Percentiles rank a stretch among this genome's conserved stretches.
These are phyloP conservation scores for Trifolium pratense DNA, from an alignment of 306 rosid genomes.

Conservation along the genomic window DNA sequence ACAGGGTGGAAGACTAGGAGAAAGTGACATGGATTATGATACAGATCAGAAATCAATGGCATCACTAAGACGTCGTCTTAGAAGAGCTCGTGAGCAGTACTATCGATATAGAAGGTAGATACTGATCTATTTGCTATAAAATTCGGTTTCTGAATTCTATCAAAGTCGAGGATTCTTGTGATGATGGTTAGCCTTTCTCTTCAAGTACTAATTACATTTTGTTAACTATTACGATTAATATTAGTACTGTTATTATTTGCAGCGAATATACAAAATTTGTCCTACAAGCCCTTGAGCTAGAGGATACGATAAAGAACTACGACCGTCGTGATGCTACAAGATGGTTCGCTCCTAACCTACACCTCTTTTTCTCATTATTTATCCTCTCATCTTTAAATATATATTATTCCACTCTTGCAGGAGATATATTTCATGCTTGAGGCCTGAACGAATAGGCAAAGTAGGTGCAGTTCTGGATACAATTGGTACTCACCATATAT, in stretches of 20 bases:
- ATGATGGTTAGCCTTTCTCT: conserved; percentile 7
- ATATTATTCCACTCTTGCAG: conserved; percentile 61
- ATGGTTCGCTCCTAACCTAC: conserved; percentile 65
- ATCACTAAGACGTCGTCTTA: conserved; percentile 85
- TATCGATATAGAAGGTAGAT: conserved; percentile 86
- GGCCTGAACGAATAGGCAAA: conserved; percentile 75
- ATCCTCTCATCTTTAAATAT: conserved; percentile 10
- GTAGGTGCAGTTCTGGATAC: conserved; percentile 72
- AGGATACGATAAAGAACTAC: conserved; percentile 80
- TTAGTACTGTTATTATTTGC: conserved; percentile 45
- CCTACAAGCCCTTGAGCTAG: conserved; percentile 85
- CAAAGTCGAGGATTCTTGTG: background rate
- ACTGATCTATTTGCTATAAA: conserved; percentile 10
- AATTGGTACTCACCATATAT: conserved; percentile 61
- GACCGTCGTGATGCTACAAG: conserved; percentile 69
- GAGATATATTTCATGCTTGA: conserved; percentile 83
- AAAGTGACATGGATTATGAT: conserved; percentile 95
- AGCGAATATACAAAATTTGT: conserved; percentile 88
- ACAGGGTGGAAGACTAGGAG: conserved; percentile 92
- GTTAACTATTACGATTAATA: conserved; percentile 14
- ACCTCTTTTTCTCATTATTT: conserved; percentile 14
- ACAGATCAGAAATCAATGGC: conserved; percentile 97
- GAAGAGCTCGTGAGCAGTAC: conserved; percentile 76
- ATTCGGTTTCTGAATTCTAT: background rate
- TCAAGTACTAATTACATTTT: conserved; percentile 31